Evolutionary conservation across 148 eudicot species (phyloP), one percentile per base, ranked within the genome.

Genomic region (Vaccinium vitisidaea): DNA sequence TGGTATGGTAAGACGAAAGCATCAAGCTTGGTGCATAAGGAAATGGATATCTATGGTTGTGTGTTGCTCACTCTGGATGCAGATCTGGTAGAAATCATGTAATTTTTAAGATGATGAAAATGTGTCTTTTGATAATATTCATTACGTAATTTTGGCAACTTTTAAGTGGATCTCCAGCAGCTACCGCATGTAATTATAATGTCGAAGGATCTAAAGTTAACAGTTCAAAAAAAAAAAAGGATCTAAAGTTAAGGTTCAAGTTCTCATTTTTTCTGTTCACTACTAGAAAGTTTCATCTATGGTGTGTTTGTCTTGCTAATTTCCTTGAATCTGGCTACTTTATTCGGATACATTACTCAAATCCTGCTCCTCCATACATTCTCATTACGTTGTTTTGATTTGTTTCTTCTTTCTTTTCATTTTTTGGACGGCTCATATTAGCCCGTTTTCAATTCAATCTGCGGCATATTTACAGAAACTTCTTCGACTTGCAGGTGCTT

Each of bases 401-500:
- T 14, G 36, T 25, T 25, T 14, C 16, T 25, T 12, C 6, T 69
- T 25, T 27, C 7, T 4, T 69, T 69, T 63, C 27, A 6, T 69
- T 69, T 67, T 69, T 69, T 39, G 75, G 32, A 10, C 75, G 3
- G 49, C 21, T 18, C 10, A 2, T 73, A 73, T 39, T 49, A 50
- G 27, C 36, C 30, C 11, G 10, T 48, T 73, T 71, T 25, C 53
- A 48, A 71, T 74, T 25, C 27, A 58, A 71, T 52, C 49, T 14
- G 10, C 36, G 59, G 12, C 21, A 53, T 82, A 11, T 6, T 50
- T 25, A 59, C 39, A 6, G 11, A 55, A 25, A 15, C 27, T 46
- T 71, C 16, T 71, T 54, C 32, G 21, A 76, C 48, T 39, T 89
- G 70, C 93, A 96, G 99, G 99, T 84, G 87, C 98, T 10, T 89